Evolutionary conservation across 169 alveolate genomes (phyloP).

Genomic region (Eimeria sp.): DNA sequence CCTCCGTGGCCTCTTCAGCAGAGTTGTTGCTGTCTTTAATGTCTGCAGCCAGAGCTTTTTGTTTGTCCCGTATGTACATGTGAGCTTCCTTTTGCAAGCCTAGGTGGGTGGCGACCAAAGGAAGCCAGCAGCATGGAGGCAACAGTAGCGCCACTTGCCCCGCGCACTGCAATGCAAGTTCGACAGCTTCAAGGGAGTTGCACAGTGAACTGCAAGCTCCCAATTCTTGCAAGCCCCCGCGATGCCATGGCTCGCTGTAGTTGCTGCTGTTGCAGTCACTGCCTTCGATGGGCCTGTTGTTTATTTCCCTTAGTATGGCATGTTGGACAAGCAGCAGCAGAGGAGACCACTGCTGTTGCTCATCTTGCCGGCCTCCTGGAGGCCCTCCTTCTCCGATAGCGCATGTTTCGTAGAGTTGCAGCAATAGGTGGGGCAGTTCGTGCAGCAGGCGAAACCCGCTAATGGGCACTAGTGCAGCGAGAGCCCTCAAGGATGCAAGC

Average conservation of each 20-base stretch:
- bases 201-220: slow-evolving; percentile 65
- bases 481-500: slow-evolving; percentile 62
- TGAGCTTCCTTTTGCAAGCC: slow-evolving; percentile 48
- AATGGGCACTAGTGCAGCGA: slow-evolving; percentile 38
- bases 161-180: slow-evolving; percentile 54
- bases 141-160: slow-evolving; percentile 46
- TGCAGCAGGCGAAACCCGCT: slow-evolving; percentile 58
- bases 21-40: not conserved
- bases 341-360: slow-evolving; percentile 44
- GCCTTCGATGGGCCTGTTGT: not conserved
- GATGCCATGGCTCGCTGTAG: slow-evolving; percentile 30
- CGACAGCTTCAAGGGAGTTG: slow-evolving; percentile 50
- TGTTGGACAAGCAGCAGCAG: slow-evolving; percentile 62
- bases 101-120: slow-evolving; percentile 36
- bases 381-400: slow-evolving; percentile 14
- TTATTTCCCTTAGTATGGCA: slow-evolving; percentile 40
- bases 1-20: not conserved
- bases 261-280: not conserved
- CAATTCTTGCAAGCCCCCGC: slow-evolving; percentile 69
- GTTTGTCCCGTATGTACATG: slow-evolving; percentile 20
- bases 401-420: slow-evolving; percentile 59
- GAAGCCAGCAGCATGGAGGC: slow-evolving; percentile 64
- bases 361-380: not conserved
- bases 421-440: slow-evolving; percentile 41
- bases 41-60: not conserved